These are phyloP conservation scores for Leccinum aurantiacum DNA, from an alignment of 768 basidiomycete species.

Conservation along the genomic window DNA sequence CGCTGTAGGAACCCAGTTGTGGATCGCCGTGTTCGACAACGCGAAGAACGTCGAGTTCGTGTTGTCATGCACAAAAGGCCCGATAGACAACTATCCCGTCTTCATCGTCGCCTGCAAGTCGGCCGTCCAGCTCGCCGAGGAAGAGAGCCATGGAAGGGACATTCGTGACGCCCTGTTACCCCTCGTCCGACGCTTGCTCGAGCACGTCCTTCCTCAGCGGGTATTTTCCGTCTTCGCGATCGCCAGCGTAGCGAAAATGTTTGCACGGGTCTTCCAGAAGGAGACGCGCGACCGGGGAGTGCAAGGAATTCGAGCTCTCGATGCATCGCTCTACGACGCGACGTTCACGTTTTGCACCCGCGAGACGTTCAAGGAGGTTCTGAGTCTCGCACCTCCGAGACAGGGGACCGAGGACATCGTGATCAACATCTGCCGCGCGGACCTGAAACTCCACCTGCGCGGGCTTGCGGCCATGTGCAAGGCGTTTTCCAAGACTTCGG, in stretches of 20 bases:
- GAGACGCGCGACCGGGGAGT: neutral
- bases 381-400: neutral
- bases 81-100: conserved; percentile 61
- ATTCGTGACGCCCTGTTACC: conserved; percentile 8
- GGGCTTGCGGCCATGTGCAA: conserved; percentile 47
- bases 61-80: conserved; percentile 54
- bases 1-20: conserved; percentile 19
- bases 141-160: conserved; percentile 6
- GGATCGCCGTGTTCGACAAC: conserved; percentile 33
- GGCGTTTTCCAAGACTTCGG: conserved; percentile 60
- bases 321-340: conserved; percentile 60
- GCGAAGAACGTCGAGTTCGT: conserved; percentile 36
- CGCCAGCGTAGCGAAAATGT: conserved; percentile 43
- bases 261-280: conserved; percentile 49
- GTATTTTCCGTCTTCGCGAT: conserved; percentile 61
- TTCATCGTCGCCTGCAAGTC: conserved; percentile 32
- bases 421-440: conserved; percentile 37
- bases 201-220: conserved; percentile 12
- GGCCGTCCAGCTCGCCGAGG: conserved; percentile 10
- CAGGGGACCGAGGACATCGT: conserved; percentile 7
- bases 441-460: conserved; percentile 25
- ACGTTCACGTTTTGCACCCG: conserved; percentile 56
- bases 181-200: conserved; percentile 15
- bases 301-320: conserved; percentile 22
- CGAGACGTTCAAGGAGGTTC: conserved; percentile 33